These are phyloP conservation scores for Fragilaria radians DNA, from an alignment of 108 stramenopile species.

Conservation along the genomic window DNA sequence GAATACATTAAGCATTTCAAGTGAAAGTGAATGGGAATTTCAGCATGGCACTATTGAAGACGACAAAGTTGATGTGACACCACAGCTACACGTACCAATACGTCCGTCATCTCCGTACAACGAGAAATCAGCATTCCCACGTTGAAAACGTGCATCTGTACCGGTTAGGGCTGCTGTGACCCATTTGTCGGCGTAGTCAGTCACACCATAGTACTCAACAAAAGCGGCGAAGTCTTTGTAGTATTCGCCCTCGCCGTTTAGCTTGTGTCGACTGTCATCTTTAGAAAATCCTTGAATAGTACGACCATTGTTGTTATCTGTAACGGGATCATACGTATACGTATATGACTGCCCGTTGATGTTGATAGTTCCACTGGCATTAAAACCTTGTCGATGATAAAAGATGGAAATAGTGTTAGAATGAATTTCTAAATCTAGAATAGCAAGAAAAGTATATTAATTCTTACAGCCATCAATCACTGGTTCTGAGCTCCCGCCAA, in stretches of 20 bases:
- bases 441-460: neutral
- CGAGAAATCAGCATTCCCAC: conserved; percentile 27
- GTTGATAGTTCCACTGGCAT: neutral
- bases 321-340: conserved; percentile 26
- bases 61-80: neutral
- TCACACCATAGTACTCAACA: conserved; percentile 41
- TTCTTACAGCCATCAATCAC: conserved; percentile 10
- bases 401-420: no score
- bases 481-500: conserved; percentile 21
- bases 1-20: neutral
- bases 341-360: neutral
- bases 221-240: conserved; percentile 44
- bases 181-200: conserved; percentile 51
- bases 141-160: neutral
- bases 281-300: conserved; percentile 40
- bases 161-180: conserved; percentile 19
- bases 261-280: conserved; percentile 25
- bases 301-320: conserved; percentile 42
- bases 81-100: conserved; percentile 23
- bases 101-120: conserved; percentile 16
- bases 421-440: neutral
- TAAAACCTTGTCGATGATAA: conserved; percentile 3
- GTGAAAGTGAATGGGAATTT: neutral
- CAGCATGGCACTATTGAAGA: conserved; percentile 10
- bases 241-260: conserved; percentile 14